Evolutionary conservation across 2,329 filamentous ascomycete species (phyloP), one percentile per base, ranked within the genome.

Genomic region (Monosporascus sp.): DNA sequence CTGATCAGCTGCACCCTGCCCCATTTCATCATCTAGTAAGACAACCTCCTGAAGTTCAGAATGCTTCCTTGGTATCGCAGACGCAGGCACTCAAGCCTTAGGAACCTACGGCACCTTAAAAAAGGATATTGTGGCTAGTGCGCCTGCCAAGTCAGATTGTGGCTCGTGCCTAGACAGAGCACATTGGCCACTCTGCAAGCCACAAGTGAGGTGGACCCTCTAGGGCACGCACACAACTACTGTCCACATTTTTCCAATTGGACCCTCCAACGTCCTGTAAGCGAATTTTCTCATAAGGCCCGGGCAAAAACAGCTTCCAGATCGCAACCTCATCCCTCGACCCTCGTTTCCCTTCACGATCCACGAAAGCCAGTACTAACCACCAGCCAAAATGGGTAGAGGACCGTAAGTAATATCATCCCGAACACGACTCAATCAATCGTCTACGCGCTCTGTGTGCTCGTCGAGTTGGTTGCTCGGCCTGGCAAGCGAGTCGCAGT

Each of bases 391-490:
- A 58, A 76, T 76, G 74, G 74, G 71, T 64, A 71, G 69, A 68
- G 74, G 73, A 75, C 80, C 80, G 79, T 83, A 76, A 80, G 79
- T 72, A 56, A 18, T 24, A n/a, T 20, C 18, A 20, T 18, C 5
- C 20, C 18, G 9, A 43, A 43, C 9, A n/a, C n/a, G 8, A 11
- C 24, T 5, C 40, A 43, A 20, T 43, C 14, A 14, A 20, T 11
- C 5, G 15, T 43, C 40, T 20, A 4, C 20, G 8, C 40, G 40
- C 28, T 31, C 28, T 14, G 11, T 14, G 28, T 31, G 28, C 9
- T 14, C 3, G 28, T 31, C 28, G 28, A 31, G 28, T 31, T 31
- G 28, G 28, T 31, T 31, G 9, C 28, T 40, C 11, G 17, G n/a
- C 37, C 3, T 44, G n/a, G 11, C 11, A 44, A 67, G 68, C 40